phyloP scores from a whole-genome alignment of 768 basidiomycete species.

The Megacollybia marginata region DNA sequence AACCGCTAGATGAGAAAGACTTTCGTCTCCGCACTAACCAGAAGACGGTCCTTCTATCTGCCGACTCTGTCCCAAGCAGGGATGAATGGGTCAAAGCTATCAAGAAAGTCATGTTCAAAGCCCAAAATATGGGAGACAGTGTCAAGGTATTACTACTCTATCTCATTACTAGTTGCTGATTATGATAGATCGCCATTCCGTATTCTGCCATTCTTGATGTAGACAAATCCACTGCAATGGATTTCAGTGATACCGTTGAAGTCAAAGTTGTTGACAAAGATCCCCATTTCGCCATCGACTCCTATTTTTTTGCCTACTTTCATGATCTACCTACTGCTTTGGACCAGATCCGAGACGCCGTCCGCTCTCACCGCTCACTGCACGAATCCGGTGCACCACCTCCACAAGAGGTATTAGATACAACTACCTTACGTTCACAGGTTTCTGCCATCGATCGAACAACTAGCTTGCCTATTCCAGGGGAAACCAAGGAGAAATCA shows the following conservation, averaged over 20 bases:
- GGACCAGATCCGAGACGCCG: conserved; percentile 72
- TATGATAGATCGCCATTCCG: conserved; percentile 78
- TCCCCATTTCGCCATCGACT: conserved; percentile 65
- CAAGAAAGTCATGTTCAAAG: conserved; percentile 89
- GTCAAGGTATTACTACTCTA: conserved; percentile 58
- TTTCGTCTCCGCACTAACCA: conserved; percentile 82
- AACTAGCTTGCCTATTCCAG: conserved; percentile 25
- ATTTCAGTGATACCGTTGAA: conserved; percentile 95
- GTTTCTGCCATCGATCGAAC: conserved; percentile 30
- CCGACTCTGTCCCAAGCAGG: conserved; percentile 76
- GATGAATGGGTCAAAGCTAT: conserved; percentile 97
- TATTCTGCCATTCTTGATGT: conserved; percentile 86
- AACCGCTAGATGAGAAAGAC: conserved; percentile 67
- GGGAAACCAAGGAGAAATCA: conserved; percentile 18
- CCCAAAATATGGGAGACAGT: conserved; percentile 92
- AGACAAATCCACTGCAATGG: conserved; percentile 81
- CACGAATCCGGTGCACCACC: not conserved
- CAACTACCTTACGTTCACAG: conserved; percentile 37
- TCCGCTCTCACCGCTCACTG: conserved; percentile 44
- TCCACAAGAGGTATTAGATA: conserved; percentile 46
- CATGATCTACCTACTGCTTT: conserved; percentile 70
- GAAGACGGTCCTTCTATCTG: conserved; percentile 61
- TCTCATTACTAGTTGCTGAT: conserved; percentile 1
- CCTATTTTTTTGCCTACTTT: conserved; percentile 95
- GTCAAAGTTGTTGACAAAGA: conserved; percentile 84